A percentile compares a stretch with the other conserved stretches of the same genome.
Conservation (phyloP, 2,329 filamentous ascomycete genomes). For the Exserohilum turcica region DNA sequence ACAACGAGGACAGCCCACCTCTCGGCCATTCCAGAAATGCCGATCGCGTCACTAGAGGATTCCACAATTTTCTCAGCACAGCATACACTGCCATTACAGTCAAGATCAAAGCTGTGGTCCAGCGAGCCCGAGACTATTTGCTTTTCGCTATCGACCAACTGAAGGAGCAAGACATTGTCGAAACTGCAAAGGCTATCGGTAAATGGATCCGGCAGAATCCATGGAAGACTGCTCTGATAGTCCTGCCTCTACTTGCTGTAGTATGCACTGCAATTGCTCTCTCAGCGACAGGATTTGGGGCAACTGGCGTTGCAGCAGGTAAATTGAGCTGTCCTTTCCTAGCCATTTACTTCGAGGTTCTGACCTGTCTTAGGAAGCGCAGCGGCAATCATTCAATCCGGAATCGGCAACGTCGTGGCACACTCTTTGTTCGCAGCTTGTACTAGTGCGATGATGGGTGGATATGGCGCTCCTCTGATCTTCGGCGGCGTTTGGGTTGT, state of each 20-base stretch:
- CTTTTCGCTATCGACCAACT: background rate
- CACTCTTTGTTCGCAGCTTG: conserved; percentile 28
- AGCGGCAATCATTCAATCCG: conserved; percentile 29
- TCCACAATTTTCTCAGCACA: background rate
- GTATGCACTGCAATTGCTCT: conserved; percentile 6
- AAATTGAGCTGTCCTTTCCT: background rate
- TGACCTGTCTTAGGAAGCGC: conserved; percentile 23
- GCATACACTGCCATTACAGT: background rate
- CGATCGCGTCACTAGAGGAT: background rate
- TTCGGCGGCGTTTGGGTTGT: conserved; percentile 7
- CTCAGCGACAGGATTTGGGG: conserved; percentile 5
- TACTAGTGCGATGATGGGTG: conserved; percentile 35
- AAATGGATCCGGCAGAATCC: conserved; percentile 11
- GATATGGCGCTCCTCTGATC: conserved; percentile 22
- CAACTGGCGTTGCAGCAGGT: conserved; percentile 6
- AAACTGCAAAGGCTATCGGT: background rate
- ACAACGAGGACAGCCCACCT: background rate
- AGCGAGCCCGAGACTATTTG: background rate
- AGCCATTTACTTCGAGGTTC: background rate
- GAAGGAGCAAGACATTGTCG: background rate
- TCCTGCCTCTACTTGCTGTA: conserved; percentile 6
- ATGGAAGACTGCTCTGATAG: conserved; percentile 6
- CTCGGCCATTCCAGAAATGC: background rate
- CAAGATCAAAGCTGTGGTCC: background rate
- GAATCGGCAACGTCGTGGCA: conserved; percentile 26